These are phyloP conservation scores for Dimargaris xerosporica DNA, from an alignment of 192 early-diverging fungal species.

Conservation along the genomic window DNA sequence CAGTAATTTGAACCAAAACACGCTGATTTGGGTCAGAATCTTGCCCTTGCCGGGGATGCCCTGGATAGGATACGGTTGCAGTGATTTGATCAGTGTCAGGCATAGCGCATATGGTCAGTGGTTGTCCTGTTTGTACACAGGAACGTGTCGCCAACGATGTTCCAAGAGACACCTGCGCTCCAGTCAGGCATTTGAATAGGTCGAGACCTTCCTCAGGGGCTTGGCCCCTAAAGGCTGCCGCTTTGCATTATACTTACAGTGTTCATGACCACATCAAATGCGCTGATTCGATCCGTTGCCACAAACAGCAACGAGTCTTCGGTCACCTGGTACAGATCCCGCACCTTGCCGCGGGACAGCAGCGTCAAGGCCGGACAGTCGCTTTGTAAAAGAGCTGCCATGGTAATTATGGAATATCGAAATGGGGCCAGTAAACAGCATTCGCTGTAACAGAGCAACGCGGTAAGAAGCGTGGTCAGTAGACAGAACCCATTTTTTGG, in stretches of 20 bases:
- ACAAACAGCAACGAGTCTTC: conserved; percentile 81
- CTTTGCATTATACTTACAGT: conserved; percentile 40
- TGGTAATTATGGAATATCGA: background rate
- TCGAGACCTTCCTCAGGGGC: too few relatives aligned
- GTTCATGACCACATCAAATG: conserved; percentile 98
- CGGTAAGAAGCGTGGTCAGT: too few relatives aligned
- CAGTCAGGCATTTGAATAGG: too few relatives aligned
- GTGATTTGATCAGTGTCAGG: background rate
- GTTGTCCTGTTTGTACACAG: too few relatives aligned
- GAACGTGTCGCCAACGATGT: too few relatives aligned
- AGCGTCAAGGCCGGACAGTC: conserved; percentile 88
- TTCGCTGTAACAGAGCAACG: too few relatives aligned
- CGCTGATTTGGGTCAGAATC: conserved; percentile 84
- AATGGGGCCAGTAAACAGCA: background rate
- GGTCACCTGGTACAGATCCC: conserved; percentile 93
- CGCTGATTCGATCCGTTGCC: conserved; percentile 93
- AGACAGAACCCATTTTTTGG: too few relatives aligned
- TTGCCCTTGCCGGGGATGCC: conserved; percentile 93
- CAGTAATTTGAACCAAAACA: conserved; percentile 91
- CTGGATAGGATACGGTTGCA: conserved; percentile 23
- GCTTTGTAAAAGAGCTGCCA: conserved; percentile 37
- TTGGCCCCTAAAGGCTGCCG: too few relatives aligned
- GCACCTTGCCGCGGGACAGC: conserved; percentile 86
- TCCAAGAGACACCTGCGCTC: too few relatives aligned
- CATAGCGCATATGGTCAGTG: background rate